Percentiles rank a stretch among this genome's conserved stretches.
Evolutionary conservation across 768 basidiomycete genomes (phyloP).

Genomic region (Tubosaeta brunneosetosa): DNA sequence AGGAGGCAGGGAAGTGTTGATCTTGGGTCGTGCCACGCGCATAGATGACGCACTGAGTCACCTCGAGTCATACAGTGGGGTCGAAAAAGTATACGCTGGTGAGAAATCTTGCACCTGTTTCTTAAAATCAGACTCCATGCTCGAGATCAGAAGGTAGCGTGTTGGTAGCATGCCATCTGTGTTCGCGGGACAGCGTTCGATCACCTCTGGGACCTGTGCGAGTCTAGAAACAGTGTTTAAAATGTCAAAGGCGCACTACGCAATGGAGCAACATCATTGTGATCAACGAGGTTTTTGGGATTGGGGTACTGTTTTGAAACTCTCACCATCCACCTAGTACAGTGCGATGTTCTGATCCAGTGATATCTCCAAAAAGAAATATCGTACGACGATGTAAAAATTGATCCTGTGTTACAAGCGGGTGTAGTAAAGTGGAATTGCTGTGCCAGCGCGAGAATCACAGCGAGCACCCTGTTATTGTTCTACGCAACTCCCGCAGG

Average conservation of each 20-base stretch:
- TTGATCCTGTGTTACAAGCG: neutral
- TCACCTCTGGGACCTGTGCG: neutral
- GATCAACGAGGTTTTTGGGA: neutral
- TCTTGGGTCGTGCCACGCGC: neutral
- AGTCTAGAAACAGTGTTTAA: neutral
- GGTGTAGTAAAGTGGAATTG: neutral
- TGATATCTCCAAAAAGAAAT: neutral
- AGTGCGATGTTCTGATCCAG: neutral
- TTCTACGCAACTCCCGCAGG: neutral
- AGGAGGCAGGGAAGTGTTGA: neutral
- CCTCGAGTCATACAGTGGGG: neutral
- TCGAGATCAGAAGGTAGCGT: neutral
- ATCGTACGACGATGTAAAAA: neutral
- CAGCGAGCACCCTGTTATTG: neutral
- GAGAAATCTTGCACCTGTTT: neutral
- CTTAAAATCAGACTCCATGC: neutral
- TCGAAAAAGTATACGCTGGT: neutral
- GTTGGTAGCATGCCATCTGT: neutral
- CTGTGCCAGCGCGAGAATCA: conserved; percentile 1
- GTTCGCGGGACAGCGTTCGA: neutral
- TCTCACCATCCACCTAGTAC: neutral
- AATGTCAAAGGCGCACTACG: neutral
- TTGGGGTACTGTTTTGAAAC: neutral
- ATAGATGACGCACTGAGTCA: neutral
- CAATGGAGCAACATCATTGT: neutral